Conservation (phyloP, 345 rosid species). For the Clausena lansium region DNA sequence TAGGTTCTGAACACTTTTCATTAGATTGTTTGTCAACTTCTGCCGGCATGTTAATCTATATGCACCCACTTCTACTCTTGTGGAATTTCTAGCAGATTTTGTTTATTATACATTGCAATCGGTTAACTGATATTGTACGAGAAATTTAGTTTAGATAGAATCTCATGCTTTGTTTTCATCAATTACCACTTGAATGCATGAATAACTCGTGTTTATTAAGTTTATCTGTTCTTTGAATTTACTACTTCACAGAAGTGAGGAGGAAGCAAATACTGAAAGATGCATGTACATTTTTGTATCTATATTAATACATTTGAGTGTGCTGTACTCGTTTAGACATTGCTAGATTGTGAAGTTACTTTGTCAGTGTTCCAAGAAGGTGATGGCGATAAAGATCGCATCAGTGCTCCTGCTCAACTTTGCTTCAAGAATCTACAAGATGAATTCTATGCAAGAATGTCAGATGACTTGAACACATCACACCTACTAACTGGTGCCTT, state of each 20-base stretch:
- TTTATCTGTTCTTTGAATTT: not conserved
- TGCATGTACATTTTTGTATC: not conserved
- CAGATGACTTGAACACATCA: conserved; percentile 77
- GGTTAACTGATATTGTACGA: not conserved
- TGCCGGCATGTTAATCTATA: not conserved
- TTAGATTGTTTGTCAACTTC: not conserved
- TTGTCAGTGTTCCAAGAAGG: conserved; percentile 43
- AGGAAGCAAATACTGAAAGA: not conserved
- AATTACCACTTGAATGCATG: not conserved
- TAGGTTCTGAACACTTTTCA: not conserved
- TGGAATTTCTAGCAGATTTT: not conserved
- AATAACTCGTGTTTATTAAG: no score
- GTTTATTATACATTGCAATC: not conserved
- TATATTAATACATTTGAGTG: not conserved
- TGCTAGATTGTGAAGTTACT: conserved; percentile 72
- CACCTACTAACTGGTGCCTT: conserved; percentile 75
- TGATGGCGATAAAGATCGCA: conserved; percentile 31
- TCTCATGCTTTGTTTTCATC: not conserved
- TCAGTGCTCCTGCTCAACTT: conserved; percentile 30
- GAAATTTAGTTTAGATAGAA: not conserved
- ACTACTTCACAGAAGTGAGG: not conserved
- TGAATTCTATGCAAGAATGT: conserved; percentile 70
- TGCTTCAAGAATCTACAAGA: conserved; percentile 47
- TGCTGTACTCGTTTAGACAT: conserved; percentile 48
- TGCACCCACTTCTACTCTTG: not conserved